phyloP scores from a whole-genome alignment of 108 stramenopile species.

The Phaeodactylum tricornutum region DNA sequence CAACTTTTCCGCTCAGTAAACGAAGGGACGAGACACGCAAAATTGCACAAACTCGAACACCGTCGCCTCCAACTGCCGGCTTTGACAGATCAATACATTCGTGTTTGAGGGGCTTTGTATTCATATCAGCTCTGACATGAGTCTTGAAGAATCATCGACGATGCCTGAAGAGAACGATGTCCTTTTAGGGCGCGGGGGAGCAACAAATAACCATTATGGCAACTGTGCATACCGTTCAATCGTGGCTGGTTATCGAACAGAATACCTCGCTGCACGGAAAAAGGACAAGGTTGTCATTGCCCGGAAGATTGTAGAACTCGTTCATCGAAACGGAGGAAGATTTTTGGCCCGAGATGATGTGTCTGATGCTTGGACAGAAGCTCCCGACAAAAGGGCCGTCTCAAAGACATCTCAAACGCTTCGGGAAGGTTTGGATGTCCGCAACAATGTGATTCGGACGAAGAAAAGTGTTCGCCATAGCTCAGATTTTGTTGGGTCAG shows the following conservation, averaged over 20 bases:
- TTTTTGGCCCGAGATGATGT: constrained; percentile 48
- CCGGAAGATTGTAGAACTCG: constrained; percentile 34
- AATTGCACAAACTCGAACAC: too few species aligned
- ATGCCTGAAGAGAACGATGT: constrained; percentile 68
- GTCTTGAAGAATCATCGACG: too few species aligned
- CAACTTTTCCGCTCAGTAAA: too few species aligned
- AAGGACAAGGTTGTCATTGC: constrained; percentile 63
- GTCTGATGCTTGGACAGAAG: constrained; percentile 41
- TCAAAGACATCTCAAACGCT: constrained; percentile 66
- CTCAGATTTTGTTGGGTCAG: too few species aligned
- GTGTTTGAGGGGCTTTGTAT: too few species aligned
- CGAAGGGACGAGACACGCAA: too few species aligned
- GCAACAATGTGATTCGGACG: constrained; percentile 23
- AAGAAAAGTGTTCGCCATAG: too few species aligned
- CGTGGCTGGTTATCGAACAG: constrained; percentile 31
- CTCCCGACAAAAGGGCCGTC: constrained; percentile 37
- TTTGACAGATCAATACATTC: too few species aligned
- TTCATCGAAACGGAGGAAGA: constrained; percentile 51
- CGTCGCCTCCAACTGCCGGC: too few species aligned
- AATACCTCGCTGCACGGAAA: constrained; percentile 67
- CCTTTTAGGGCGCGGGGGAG: constrained; percentile 68
- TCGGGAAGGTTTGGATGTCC: constrained; percentile 55
- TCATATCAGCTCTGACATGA: too few species aligned
- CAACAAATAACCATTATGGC: constrained; percentile 63
- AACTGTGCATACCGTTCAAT: constrained; percentile 52